phyloP scores from a whole-genome alignment of 2,329 filamentous ascomycete species.

The Sclerotinia borealis region DNA sequence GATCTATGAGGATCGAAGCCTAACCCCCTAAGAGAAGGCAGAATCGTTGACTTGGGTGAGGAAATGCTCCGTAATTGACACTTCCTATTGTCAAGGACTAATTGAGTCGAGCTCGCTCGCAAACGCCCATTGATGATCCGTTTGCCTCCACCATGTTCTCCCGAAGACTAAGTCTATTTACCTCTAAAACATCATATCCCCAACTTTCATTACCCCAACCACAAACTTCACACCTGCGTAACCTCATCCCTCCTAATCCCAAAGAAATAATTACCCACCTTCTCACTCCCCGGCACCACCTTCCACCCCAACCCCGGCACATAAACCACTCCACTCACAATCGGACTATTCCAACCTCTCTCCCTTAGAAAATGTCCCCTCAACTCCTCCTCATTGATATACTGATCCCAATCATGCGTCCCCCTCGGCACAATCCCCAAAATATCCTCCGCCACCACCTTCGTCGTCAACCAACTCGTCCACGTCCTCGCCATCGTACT shows the following conservation, averaged over 20 bases:
- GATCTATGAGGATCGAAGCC: not conserved
- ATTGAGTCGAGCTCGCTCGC: not conserved
- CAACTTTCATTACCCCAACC: not conserved
- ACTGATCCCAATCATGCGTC: slow-evolving; percentile 95
- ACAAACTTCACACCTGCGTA: not conserved
- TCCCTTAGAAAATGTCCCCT: slow-evolving; percentile 47
- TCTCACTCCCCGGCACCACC: slow-evolving; percentile 73
- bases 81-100: not conserved
- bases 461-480: slow-evolving; percentile 87
- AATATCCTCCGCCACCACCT: slow-evolving; percentile 83
- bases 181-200: not conserved
- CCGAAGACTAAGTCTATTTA: no score
- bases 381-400: slow-evolving; percentile 82
- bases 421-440: slow-evolving; percentile 82
- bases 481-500: slow-evolving; percentile 89
- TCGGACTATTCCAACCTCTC: slow-evolving; percentile 53
- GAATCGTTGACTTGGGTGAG: not conserved
- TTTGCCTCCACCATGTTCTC: not conserved
- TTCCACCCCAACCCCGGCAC: slow-evolving; percentile 88
- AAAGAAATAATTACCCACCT: slow-evolving; percentile 94
- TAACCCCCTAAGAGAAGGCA: not conserved
- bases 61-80: not conserved
- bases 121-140: not conserved
- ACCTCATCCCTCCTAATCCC: slow-evolving; percentile 56
- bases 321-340: slow-evolving; percentile 78